Evolutionary conservation across 306 rosid genomes (phyloP), one percentile per base, ranked within the genome.

Genomic region (Lagenaria siceraria): DNA sequence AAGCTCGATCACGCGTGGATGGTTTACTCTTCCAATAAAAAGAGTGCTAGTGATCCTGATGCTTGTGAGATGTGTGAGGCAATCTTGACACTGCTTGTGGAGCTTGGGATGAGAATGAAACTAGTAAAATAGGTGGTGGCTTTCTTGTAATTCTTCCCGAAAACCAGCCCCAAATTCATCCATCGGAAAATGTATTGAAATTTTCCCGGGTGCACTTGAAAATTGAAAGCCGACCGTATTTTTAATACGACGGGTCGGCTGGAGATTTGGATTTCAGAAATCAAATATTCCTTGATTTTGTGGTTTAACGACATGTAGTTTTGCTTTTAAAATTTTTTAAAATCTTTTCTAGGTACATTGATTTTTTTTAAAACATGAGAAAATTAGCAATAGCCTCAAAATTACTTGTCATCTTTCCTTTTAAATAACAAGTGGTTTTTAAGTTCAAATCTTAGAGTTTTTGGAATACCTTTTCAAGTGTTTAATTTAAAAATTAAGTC

Each of bases 1-100:
- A 90, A 90, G 82, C 92, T 93, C 52, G 92, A 91, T 63, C 98
- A 93, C 82, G 88, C 89, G n/a, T 93, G 92, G 92, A 91, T 90
- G 94, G 97, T 90, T 60, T 91, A 91, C 84, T 89, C 93, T 68
- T 83, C 96, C 46, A 83, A 82, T 56, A 84, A 84, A 78, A 86
- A 63, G 75, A 83, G 80, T 72, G 81, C 91, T 11, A 60, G 17
- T 27, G 91, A 87, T 60, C 86, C 88, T 15, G 89, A 88, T 49
- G 90, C 94, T 40, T 75, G 89, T 78, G 96, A 93, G 79, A 91
- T 91, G 94, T 91, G 96, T 65, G 91, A 87, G 86, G 94, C 97
- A 64, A 78, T 91, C 17, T 80, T 91, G 80, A 85, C 91, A 64
- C 38, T 85, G 40, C 91, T 93, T 33, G 91, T 90, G 14, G 96